phyloP scores from a whole-genome alignment of 306 rosid species.

The Albizia julibrissin region DNA sequence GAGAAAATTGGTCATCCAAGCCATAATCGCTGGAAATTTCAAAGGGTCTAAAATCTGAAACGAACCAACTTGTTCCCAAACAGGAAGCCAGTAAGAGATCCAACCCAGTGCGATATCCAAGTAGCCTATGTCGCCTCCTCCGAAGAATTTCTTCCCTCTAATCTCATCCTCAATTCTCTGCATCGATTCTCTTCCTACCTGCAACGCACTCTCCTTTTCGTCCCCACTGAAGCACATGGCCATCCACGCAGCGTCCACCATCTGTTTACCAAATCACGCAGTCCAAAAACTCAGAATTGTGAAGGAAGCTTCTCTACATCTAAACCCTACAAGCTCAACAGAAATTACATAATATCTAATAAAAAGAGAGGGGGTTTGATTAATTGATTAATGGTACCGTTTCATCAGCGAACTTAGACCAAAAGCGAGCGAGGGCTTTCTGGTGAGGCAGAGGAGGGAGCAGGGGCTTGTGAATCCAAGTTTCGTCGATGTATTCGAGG shows the following conservation, averaged over 20 bases:
- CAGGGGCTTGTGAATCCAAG: neutral
- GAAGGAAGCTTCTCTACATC: neutral
- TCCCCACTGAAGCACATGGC: slow-evolving; percentile 41
- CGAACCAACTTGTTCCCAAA: slow-evolving; percentile 3
- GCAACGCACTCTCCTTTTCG: slow-evolving; percentile 35
- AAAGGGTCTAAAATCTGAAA: slow-evolving; percentile 41
- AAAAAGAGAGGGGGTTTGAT: neutral
- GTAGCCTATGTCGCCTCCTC: slow-evolving; percentile 43
- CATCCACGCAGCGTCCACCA: slow-evolving; percentile 15
- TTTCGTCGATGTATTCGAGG: neutral
- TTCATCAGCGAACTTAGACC: neutral
- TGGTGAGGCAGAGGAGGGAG: neutral
- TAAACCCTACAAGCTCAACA: neutral
- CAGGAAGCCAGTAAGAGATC: slow-evolving; percentile 36
- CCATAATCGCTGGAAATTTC: slow-evolving; percentile 37
- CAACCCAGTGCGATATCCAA: slow-evolving; percentile 60
- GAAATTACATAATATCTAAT: neutral
- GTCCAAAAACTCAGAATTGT: neutral
- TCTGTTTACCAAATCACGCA: neutral
- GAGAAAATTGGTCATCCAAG: slow-evolving; percentile 42
- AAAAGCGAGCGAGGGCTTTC: neutral
- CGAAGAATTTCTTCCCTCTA: slow-evolving; percentile 36
- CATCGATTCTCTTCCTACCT: slow-evolving; percentile 38
- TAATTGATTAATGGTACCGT: neutral
- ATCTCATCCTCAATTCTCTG: slow-evolving; percentile 50